These are phyloP conservation scores for Tetraselmis striata DNA, from an alignment of 139 green algal species.

Conservation along the genomic window DNA sequence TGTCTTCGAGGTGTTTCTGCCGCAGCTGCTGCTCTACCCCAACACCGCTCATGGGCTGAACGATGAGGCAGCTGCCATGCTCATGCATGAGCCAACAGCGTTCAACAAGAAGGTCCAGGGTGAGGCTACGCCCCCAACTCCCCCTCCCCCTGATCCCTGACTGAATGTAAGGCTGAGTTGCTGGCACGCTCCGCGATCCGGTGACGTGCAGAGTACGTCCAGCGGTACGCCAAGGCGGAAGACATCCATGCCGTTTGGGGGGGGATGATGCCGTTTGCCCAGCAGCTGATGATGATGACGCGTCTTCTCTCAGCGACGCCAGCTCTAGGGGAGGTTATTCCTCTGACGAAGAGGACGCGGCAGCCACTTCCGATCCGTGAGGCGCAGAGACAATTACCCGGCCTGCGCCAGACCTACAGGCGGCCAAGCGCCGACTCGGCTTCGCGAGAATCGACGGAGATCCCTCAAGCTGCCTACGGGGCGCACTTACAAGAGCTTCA, in stretches of 20 bases:
- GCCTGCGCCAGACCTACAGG: too few species aligned
- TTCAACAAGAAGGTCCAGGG: constrained; percentile 89
- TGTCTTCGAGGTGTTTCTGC: constrained; percentile 98
- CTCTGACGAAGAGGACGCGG: neutral
- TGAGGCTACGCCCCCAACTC: constrained; percentile 15
- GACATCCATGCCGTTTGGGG: constrained; percentile 22
- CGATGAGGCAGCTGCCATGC: constrained; percentile 91
- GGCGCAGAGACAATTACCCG: too few species aligned
- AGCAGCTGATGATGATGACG: neutral
- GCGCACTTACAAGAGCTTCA: too few species aligned
- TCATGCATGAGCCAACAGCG: constrained; percentile 87
- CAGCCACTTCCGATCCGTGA: neutral
- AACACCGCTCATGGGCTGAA: constrained; percentile 97
- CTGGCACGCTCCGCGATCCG: too few species aligned
- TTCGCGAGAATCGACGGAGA: too few species aligned
- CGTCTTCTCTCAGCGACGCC: neutral
- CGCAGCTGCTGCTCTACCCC: constrained; percentile 97
- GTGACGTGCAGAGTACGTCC: constrained; percentile 59
- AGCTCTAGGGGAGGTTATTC: neutral
- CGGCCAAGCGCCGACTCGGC: too few species aligned
- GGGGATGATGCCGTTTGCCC: too few species aligned
- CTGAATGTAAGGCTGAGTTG: neutral
- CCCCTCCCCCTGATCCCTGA: too few species aligned
- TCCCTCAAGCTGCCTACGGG: too few species aligned
- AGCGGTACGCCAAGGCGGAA: constrained; percentile 55